These are phyloP conservation scores for Chlorella sp. DNA, from an alignment of 139 green algal species.

Conservation along the genomic window DNA sequence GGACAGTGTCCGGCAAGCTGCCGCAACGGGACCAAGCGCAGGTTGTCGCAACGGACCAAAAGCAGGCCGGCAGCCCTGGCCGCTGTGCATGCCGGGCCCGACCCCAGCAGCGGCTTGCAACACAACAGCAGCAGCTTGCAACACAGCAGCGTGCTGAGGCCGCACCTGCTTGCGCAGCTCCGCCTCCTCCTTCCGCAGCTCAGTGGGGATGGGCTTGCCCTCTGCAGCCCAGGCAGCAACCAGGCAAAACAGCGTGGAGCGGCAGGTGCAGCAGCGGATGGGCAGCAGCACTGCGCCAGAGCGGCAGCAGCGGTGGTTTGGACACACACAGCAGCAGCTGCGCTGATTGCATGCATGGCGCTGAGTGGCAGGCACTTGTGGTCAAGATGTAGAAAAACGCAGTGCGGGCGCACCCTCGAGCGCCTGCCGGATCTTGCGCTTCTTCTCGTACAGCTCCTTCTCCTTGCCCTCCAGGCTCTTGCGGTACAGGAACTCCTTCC, in stretches of 20 bases:
- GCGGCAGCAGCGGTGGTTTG: too few relatives aligned
- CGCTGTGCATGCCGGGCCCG: too few relatives aligned
- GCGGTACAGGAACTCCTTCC: conserved; percentile 96
- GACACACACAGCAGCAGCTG: not conserved
- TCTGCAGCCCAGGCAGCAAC: conserved; percentile 64
- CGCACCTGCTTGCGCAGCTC: conserved; percentile 58
- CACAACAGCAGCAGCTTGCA: too few relatives aligned
- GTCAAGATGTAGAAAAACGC: too few relatives aligned
- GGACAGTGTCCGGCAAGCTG: too few relatives aligned
- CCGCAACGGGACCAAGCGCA: too few relatives aligned
- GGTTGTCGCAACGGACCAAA: too few relatives aligned
- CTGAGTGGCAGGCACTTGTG: not conserved
- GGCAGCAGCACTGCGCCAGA: too few relatives aligned
- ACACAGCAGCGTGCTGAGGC: too few relatives aligned
- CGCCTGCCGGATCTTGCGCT: conserved; percentile 87
- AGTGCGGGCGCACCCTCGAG: conserved; percentile 71
- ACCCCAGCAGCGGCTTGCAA: too few relatives aligned
- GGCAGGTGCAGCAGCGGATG: not conserved
- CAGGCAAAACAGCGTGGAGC: not conserved
- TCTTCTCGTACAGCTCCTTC: conserved; percentile 91
- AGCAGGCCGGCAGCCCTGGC: too few relatives aligned
- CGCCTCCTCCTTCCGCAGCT: conserved; percentile 85
- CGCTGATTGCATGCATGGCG: not conserved
- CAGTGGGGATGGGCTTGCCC: conserved; percentile 96
- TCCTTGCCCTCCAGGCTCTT: conserved; percentile 97